Conservation (phyloP, 2,329 filamentous ascomycete genomes). For the Emmonsiellopsis sp. region DNA sequence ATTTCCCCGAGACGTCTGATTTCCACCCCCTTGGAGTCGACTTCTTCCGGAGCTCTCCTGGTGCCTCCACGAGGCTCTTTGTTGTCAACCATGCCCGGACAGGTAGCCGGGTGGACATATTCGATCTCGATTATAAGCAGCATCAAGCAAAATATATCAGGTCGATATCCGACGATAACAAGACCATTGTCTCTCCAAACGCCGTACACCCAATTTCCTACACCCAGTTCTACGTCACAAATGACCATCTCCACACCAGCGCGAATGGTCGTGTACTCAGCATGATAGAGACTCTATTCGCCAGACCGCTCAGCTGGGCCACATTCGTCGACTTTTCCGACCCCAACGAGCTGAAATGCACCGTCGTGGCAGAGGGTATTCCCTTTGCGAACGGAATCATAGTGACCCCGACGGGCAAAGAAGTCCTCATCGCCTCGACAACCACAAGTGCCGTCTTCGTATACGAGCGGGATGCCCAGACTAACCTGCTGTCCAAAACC, state of each 20-base stretch:
- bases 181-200: conserved; percentile 11
- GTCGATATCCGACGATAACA: conserved; percentile 8
- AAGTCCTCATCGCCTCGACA: conserved; percentile 11
- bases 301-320: conserved; percentile 10
- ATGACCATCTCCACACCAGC: conserved; percentile 9
- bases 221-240: conserved; percentile 13
- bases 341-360: conserved; percentile 3
- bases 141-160: conserved; percentile 8
- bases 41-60: conserved; percentile 8
- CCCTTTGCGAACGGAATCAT: conserved; percentile 12
- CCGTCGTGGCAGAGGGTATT: conserved; percentile 8
- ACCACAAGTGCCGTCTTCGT: conserved; percentile 6
- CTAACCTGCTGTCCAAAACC: conserved; percentile 8
- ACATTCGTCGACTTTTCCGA: conserved; percentile 10
- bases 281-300: conserved; percentile 7
- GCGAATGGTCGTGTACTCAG: conserved; percentile 9
- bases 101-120: conserved; percentile 8
- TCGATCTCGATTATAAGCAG: conserved; percentile 12
- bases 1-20: conserved; percentile 2
- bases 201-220: conserved; percentile 11
- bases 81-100: conserved; percentile 10
- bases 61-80: conserved; percentile 8
- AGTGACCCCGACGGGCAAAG: conserved; percentile 11
- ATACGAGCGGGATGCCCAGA: conserved; percentile 10
- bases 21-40: conserved; percentile 11